Base-by-base conservation (phyloP, 192 early-diverging fungal genomes). In the Gigaspora rosea region DNA sequence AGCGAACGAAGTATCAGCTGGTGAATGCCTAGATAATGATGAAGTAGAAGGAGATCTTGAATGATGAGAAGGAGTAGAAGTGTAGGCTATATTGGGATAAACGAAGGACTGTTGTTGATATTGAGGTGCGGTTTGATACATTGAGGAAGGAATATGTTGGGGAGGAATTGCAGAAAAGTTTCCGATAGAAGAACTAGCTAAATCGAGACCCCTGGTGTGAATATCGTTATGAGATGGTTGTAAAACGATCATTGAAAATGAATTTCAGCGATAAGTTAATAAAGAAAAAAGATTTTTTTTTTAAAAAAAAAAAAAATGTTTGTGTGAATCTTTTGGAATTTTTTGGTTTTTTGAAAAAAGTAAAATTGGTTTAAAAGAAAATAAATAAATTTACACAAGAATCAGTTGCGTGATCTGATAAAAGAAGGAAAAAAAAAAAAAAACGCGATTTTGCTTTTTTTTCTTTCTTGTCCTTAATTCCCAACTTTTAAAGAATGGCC, bases 231-330 rank as follows among this genome's bases (percentile, higher is more conserved):
- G 72, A 49, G 57, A 11, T 54, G 72, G 36, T 61, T 74, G 72
- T 74, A 74, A 74, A 74, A 61, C 58, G 35, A 74, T 58, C 72
- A 74, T 74, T 74, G 72, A 74, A 48, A 32, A 48, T 67, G 46
- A 71, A 6, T 41, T 41, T 41, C 7, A 7, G 41, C 41, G 41
- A 41, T 41, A 2, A 41, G 41, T 41, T 41, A 41, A 41, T 41
- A 41, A 41, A 41, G 7, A 41, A 7, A 7, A 41, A 41, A 41
- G 2, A 2, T 41, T 41, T n/a, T 41, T 41, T 41, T 41, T 41
- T 41, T 41, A 41, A 41, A 41, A 41, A 41, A 41, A 41, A 41
- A 41, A 41, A 7, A 41, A 1, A 0, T 41, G 3, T 41, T 41
- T 41, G 41, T 27, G 41, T 3, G 41, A 2, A 41, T 41, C 41